A percentile compares a stretch with the other conserved stretches of the same genome.
Evolutionary conservation across 2,329 filamentous ascomycete genomes (phyloP).

Genomic region (Didymella lethalis): DNA sequence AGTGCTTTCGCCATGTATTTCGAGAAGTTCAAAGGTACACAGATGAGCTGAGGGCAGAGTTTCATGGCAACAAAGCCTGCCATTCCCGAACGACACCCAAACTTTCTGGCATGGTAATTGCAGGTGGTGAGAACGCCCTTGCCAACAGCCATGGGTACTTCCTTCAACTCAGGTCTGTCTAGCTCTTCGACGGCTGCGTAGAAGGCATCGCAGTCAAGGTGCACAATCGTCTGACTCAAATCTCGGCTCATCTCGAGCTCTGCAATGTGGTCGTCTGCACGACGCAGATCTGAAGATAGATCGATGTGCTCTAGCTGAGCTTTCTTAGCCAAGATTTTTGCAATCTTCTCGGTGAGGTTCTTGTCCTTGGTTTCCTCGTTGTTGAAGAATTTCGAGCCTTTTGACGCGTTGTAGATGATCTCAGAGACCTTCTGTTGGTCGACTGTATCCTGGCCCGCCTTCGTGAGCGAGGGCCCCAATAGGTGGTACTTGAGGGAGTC

Average conservation of each 20-base stretch:
- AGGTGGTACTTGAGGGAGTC: slow-evolving; percentile 87
- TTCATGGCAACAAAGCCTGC: slow-evolving; percentile 95
- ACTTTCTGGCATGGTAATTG: slow-evolving; percentile 91
- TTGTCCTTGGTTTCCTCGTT: slow-evolving; percentile 87
- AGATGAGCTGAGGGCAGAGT: slow-evolving; percentile 84
- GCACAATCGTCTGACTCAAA: slow-evolving; percentile 83
- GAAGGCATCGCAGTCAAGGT: slow-evolving; percentile 97
- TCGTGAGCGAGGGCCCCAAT: slow-evolving; percentile 88
- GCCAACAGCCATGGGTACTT: slow-evolving; percentile 91
- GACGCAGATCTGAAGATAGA: slow-evolving; percentile 73
- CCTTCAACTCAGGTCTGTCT: slow-evolving; percentile 78
- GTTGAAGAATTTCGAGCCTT: slow-evolving; percentile 95
- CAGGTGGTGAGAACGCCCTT: slow-evolving; percentile 73
- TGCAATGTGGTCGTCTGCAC: slow-evolving; percentile 80
- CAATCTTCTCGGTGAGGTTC: slow-evolving; percentile 84
- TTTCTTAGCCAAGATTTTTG: slow-evolving; percentile 78
- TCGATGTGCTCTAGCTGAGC: slow-evolving; percentile 77
- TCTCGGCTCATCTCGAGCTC: slow-evolving; percentile 82
- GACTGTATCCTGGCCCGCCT: slow-evolving; percentile 91
- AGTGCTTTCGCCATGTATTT: slow-evolving; percentile 92
- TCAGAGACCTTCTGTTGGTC: slow-evolving; percentile 95
- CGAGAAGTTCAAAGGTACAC: slow-evolving; percentile 83
- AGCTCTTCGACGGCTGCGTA: slow-evolving; percentile 89
- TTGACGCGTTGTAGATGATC: slow-evolving; percentile 95
- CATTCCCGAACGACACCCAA: slow-evolving; percentile 93